phyloP scores from a whole-genome alignment of 2,329 filamentous ascomycete species.

The Lecanicillium sp. region DNA sequence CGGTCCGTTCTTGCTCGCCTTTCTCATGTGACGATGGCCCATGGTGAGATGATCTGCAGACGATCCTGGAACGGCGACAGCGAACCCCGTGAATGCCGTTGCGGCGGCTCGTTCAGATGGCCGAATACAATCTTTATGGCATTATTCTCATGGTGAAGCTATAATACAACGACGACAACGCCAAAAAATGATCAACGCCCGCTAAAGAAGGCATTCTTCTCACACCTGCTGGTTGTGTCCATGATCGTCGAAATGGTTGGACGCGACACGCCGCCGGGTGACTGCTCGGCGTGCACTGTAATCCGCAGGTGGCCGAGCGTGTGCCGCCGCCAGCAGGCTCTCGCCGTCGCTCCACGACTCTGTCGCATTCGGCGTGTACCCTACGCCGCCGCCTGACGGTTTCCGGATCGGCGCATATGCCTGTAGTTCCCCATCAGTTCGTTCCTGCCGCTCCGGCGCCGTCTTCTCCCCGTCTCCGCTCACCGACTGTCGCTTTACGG shows the following conservation, averaged over 20 bases:
- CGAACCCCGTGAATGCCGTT: neutral
- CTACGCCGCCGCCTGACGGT: neutral
- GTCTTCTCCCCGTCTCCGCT: neutral
- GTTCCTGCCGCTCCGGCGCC: neutral
- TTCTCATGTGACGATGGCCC: neutral
- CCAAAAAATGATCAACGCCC: too few relatives aligned
- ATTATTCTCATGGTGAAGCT: too few relatives aligned
- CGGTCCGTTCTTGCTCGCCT: neutral
- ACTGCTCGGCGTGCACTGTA: neutral
- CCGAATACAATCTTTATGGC: too few relatives aligned
- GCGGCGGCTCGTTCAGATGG: too few relatives aligned
- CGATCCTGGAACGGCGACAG: neutral
- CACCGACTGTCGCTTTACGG: neutral
- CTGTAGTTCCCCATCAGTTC: neutral
- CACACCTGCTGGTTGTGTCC: conserved; percentile 4
- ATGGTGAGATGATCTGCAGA: neutral
- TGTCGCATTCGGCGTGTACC: neutral
- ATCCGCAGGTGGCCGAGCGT: neutral
- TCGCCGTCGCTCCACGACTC: conserved; percentile 1
- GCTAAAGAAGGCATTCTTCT: neutral
- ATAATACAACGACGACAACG: too few relatives aligned
- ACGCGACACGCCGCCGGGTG: neutral
- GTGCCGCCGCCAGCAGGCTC: conserved; percentile 1
- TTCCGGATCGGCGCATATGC: neutral
- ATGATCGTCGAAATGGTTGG: conserved; percentile 5